These are phyloP conservation scores for Pythium sukuiense DNA, from an alignment of 352 stramenopile genomes.

Conservation along the genomic window DNA sequence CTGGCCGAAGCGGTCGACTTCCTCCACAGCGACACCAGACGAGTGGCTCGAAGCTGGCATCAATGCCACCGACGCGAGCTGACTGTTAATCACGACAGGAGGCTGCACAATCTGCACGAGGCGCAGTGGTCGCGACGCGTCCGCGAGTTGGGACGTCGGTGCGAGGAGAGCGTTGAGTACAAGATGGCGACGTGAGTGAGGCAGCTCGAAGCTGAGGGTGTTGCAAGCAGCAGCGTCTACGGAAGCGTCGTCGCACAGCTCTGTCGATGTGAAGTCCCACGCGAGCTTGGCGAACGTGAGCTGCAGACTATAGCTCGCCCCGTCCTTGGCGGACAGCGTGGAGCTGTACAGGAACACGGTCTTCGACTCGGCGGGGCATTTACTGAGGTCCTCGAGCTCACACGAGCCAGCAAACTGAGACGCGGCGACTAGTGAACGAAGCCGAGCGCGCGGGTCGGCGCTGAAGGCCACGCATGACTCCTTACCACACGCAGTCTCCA, in stretches of 20 bases:
- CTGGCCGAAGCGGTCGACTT: neutral
- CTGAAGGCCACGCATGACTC: neutral
- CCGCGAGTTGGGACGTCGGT: slow-evolving; percentile 22
- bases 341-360: slow-evolving; percentile 11
- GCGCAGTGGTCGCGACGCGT: slow-evolving; percentile 14
- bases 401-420: slow-evolving; percentile 1
- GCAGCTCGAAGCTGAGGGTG: slow-evolving; percentile 27
- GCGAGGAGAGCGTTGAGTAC: slow-evolving; percentile 30
- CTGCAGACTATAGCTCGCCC: neutral
- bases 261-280: slow-evolving; percentile 8
- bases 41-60: neutral
- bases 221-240: neutral
- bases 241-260: neutral
- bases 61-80: slow-evolving; percentile 6
- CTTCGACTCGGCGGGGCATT: neutral
- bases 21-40: neutral
- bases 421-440: slow-evolving; percentile 8
- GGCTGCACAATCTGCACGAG: slow-evolving; percentile 46
- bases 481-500: neutral
- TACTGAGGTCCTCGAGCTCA: neutral
- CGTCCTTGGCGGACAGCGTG: neutral
- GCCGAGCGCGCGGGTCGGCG: neutral
- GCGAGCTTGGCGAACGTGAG: slow-evolving; percentile 17
- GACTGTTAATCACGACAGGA: slow-evolving; percentile 3
- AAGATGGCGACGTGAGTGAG: slow-evolving; percentile 30